A percentile compares a stretch with the other conserved stretches of the same genome.
Evolutionary conservation across 345 rosid species (phyloP).

Genomic region (Eucalyptus paniculata): DNA sequence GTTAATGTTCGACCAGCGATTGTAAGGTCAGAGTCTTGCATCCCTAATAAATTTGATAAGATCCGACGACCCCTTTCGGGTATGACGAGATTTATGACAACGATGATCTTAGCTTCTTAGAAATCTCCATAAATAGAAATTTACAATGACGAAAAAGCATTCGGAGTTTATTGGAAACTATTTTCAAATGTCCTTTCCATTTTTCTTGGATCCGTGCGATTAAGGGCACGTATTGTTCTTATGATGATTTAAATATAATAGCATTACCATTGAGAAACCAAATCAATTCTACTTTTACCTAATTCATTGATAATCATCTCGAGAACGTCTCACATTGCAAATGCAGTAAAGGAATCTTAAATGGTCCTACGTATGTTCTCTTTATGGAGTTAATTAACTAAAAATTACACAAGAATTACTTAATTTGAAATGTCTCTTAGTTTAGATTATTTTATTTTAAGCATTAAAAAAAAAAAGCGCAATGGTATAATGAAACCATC

Average conservation of each 20-base stretch:
- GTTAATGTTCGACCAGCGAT: background rate
- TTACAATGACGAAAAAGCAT: accelerated
- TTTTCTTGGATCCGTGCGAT: background rate
- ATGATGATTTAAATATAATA: background rate
- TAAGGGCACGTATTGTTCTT: background rate
- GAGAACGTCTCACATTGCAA: background rate
- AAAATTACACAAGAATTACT: background rate
- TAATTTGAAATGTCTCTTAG: background rate
- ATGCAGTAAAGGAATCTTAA: accelerated
- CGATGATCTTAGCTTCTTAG: accelerated
- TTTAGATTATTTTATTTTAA: background rate
- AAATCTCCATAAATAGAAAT: background rate
- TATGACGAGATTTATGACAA: background rate
- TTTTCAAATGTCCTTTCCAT: background rate
- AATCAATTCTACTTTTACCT: background rate
- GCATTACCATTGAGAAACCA: background rate
- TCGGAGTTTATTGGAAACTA: background rate
- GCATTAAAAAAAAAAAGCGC: background rate
- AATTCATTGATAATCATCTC: accelerated
- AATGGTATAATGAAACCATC: background rate
- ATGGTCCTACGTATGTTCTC: background rate
- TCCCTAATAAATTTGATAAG: background rate
- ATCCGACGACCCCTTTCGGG: accelerated
- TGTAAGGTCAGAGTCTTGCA: background rate
- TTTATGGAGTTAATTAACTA: background rate